A percentile compares a stretch with the other conserved stretches of the same genome.
Evolutionary conservation across 306 rosid genomes (phyloP).

Genomic region (Trifolium dubium): DNA sequence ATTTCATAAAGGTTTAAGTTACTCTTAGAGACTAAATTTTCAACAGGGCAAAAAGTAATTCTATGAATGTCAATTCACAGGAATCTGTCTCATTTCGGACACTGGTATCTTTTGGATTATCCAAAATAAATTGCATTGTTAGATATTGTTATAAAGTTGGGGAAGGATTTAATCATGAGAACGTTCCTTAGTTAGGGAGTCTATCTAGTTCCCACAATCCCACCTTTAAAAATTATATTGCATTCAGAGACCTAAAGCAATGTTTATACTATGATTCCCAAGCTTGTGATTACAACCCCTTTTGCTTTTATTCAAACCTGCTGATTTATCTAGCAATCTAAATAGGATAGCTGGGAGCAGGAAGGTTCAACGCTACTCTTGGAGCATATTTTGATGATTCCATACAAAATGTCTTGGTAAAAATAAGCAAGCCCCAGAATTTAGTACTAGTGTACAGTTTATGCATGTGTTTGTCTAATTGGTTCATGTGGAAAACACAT

Average conservation of each 20-base stretch:
- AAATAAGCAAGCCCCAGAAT: too few relatives aligned
- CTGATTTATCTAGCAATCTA: slow-evolving; percentile 20
- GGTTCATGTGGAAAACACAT: too few relatives aligned
- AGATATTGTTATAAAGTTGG: slow-evolving; percentile 7
- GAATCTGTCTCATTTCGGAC: too few relatives aligned
- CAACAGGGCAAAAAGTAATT: not conserved
- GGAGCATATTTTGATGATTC: too few relatives aligned
- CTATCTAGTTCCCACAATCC: not conserved
- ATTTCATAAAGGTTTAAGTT: not conserved
- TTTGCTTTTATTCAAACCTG: slow-evolving; percentile 17
- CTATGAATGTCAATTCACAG: not conserved
- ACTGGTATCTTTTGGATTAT: slow-evolving; percentile 8
- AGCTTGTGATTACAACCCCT: not conserved
- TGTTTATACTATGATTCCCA: slow-evolving; percentile 10
- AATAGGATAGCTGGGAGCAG: not conserved
- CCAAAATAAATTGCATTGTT: slow-evolving; percentile 9
- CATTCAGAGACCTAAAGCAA: not conserved
- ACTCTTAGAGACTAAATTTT: slow-evolving; percentile 4
- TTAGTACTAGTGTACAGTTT: too few relatives aligned
- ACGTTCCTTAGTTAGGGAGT: not conserved
- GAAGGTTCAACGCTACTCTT: not conserved
- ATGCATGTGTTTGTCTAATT: too few relatives aligned
- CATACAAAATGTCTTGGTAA: too few relatives aligned
- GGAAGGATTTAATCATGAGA: not conserved
- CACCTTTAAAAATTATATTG: slow-evolving; percentile 15